Evolutionary conservation across 495 filamentous ascomycete species (phyloP), one percentile per base, ranked within the genome.

Genomic region (Lasiosphaeriaceae sp.): DNA sequence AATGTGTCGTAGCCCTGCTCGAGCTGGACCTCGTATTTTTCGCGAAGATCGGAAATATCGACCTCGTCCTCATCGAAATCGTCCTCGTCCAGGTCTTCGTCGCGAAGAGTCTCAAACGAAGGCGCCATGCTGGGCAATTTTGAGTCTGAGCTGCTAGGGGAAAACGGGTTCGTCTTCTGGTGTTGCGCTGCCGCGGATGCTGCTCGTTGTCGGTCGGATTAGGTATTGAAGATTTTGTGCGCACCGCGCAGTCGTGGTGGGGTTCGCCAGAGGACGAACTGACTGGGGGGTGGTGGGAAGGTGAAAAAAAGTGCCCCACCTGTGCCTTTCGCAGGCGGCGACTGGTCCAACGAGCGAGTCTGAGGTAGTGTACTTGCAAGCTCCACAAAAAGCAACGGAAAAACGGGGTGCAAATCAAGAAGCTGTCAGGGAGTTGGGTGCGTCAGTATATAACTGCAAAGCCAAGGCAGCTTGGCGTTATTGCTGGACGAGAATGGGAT

Each of bases 1-100:
- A 98, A 98, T 59, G 90, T 86, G 68, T 98, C 94, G 66, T 96
- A 84, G 52, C 94, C 93, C 71, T 96, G 89, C 70, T 98, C 93
- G 50, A 96, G 80, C 64, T 92, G 90, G 41, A 97, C 94, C 72
- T 97, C 92, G 66, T 89, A 96, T 72, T 95, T 89, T 67, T 90
- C 91, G 66, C 84, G 80, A 58, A 98, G 82, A 76, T 98, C 94
- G 54, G 90, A 91, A 73, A 96, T 91, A 68, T 98, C 94, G 68
- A 97, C 85, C 69, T 96, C 90, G 69, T 94, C 90, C 66, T 91
- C 85, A 60, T 96, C 90, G 72, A 91, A 88, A 66, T 92, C 87
- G 52, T 92, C 88, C 67, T 95, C 90, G 71, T 92, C 87, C 62
- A 90, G 78, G 80, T 93, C 77, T 81, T 91, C 73, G 41, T 80